phyloP scores from a whole-genome alignment of 1,139 yeast genomes.

The Yamadazyma pseudoaaseri region DNA sequence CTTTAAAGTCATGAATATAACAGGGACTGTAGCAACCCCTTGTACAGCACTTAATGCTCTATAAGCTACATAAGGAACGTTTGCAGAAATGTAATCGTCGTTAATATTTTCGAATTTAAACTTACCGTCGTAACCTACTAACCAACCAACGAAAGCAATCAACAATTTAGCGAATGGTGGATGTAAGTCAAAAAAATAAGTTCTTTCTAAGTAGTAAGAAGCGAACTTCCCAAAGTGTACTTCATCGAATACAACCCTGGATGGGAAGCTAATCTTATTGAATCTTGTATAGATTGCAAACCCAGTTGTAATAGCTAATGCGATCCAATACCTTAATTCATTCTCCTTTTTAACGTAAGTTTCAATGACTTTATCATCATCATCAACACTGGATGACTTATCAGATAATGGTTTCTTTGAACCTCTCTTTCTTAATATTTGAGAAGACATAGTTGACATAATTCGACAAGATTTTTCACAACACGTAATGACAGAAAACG shows the following conservation, averaged over 20 bases:
- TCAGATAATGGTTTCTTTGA: slow-evolving; percentile 9
- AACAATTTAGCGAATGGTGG: slow-evolving; percentile 96
- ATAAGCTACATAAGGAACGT: slow-evolving; percentile 88
- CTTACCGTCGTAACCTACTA: slow-evolving; percentile 83
- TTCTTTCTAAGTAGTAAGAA: slow-evolving; percentile 76
- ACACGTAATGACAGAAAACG: too few relatives aligned
- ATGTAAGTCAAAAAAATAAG: slow-evolving; percentile 92
- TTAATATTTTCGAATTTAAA: slow-evolving; percentile 93
- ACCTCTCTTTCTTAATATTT: slow-evolving; percentile 12
- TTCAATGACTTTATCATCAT: slow-evolving; percentile 9
- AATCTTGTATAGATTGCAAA: slow-evolving; percentile 75
- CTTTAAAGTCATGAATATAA: slow-evolving; percentile 79
- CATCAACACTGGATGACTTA: neutral
- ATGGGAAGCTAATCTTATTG: slow-evolving; percentile 66
- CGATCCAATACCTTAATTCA: slow-evolving; percentile 37
- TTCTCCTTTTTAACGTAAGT: slow-evolving; percentile 21
- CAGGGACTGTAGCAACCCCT: slow-evolving; percentile 80
- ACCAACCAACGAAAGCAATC: slow-evolving; percentile 87
- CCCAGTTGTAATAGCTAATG: slow-evolving; percentile 51
- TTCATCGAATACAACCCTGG: slow-evolving; percentile 94
- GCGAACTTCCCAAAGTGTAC: slow-evolving; percentile 98
- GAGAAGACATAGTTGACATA: slow-evolving; percentile 23
- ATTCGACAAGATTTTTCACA: too few relatives aligned
- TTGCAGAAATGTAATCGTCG: slow-evolving; percentile 68
- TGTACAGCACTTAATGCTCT: slow-evolving; percentile 79